Percentiles rank a stretch among this genome's conserved stretches.
Conservation (phyloP, 2,329 filamentous ascomycete species). For the Coniella lustricola region DNA sequence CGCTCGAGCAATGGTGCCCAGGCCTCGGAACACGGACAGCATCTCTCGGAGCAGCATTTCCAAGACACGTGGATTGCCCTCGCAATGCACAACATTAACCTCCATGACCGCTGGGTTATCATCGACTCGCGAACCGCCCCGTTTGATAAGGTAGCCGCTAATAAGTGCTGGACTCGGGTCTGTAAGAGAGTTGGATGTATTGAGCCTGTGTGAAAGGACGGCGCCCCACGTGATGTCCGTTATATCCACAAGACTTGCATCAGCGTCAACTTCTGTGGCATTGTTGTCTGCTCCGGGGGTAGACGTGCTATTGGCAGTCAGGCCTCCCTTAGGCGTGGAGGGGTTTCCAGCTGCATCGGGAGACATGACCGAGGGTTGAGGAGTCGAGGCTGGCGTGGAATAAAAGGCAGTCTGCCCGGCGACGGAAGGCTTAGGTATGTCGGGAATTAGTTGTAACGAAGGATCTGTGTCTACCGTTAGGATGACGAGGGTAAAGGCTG, state of each 20-base stretch:
- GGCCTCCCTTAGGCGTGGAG: slow-evolving; percentile 38
- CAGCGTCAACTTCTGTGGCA: slow-evolving; percentile 37
- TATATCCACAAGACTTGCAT: slow-evolving; percentile 63
- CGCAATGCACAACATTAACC: slow-evolving; percentile 55
- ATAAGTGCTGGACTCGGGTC: slow-evolving; percentile 52
- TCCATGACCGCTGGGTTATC: slow-evolving; percentile 56
- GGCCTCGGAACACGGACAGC: slow-evolving; percentile 58
- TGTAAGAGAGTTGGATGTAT: slow-evolving; percentile 48
- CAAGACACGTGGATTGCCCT: slow-evolving; percentile 45
- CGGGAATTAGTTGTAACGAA: slow-evolving; percentile 55
- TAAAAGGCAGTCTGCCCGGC: slow-evolving; percentile 40
- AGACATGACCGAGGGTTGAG: slow-evolving; percentile 51
- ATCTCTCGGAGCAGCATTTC: slow-evolving; percentile 66
- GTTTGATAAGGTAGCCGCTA: slow-evolving; percentile 61
- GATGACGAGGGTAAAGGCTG: slow-evolving; percentile 48
- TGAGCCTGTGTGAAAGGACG: slow-evolving; percentile 59
- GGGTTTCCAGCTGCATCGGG: slow-evolving; percentile 52
- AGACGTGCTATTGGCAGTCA: slow-evolving; percentile 30
- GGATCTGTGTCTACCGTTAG: slow-evolving; percentile 60
- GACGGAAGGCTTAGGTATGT: slow-evolving; percentile 41
- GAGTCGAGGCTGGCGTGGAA: slow-evolving; percentile 62
- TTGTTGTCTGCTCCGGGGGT: slow-evolving; percentile 42
- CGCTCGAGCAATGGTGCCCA: slow-evolving; percentile 62
- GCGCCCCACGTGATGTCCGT: slow-evolving; percentile 73
- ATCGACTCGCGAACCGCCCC: slow-evolving; percentile 46